Evolutionary conservation across 164 flowering plant species (phyloP), one percentile per base, ranked within the genome.

Genomic region (Aristolochia fimbriata): DNA sequence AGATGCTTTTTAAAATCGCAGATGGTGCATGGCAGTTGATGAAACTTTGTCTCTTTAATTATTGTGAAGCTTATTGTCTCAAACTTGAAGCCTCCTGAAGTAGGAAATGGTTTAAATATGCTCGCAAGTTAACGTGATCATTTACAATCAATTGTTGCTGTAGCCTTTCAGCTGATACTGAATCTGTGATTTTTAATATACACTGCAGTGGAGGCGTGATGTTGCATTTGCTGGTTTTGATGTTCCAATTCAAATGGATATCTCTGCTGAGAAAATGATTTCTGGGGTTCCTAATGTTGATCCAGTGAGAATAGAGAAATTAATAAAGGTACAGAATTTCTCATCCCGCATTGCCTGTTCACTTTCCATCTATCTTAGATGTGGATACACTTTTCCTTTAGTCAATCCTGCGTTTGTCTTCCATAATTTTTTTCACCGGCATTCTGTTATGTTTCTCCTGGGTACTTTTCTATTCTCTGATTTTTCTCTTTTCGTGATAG

Each of bases 191-290:
- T 37, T 5, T 17, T 1, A 17, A 50, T 60, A n/a, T 47, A 48
- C 61, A 61, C 41, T 74, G 73, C 78, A 93, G 97, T 90, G 99
- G 99, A 93, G 83, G 68, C 67, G 96, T 58, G 99, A 93, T 60
- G 92, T 90, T 55, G 96, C 97, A 47, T 90, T 90, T 83, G 99
- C 99, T 56, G 99, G 99, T 41, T 90, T 88, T 75, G 99, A 85
- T 52, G 96, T 90, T 64, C 78, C 99, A 0, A 85, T 93, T 27
- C 99, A 88, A 65, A 93, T 90, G 97, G 99, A 90, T 70, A 59
- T 93, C 33, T 86, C 96, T 52, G 97, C 97, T 1, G 95, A 93
- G 73, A 93, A 93, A 74, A 84, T 93, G 97, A 81, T 93, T 62
- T 85, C 69, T 74, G 97, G 97, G 43, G 95, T 93, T 41, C 65